Base-by-base conservation (phyloP, 371 early-diverging fungal genomes). In the Zychaea mexicana region DNA sequence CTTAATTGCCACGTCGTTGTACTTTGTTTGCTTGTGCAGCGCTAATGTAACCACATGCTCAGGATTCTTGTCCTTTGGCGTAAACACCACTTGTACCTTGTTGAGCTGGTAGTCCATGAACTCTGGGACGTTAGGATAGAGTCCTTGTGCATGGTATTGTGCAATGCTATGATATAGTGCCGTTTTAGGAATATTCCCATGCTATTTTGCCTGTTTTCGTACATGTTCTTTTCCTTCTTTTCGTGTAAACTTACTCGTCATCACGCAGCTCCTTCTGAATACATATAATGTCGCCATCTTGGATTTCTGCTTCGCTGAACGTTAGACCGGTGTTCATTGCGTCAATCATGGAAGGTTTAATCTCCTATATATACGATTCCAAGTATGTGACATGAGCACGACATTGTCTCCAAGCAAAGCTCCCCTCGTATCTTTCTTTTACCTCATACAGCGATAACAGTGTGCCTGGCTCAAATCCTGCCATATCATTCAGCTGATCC, bases 291-390 rank as follows among this genome's bases (percentile, higher is more conserved):
- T 97, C 97, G 17, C 98, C 98, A 60, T 89, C 78, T 65, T 92
- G 92, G 49, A 97, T 83, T 69, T 97, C 97, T 27, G 93, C 88
- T 36, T 81, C 71, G 7, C 58, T 68, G 68, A 96, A 94, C 0
- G 92, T 91, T 21, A 61, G 24, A 52, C 83, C 80, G 26, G 70
- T 42, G 69, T 90, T 87, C 76, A 94, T 79, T 8, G 66, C 67
- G 46, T 95, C 96, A 59, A 97, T 90, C 92, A 95, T 91, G 3
- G 83, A 84, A 0, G 95, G 93, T 80, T 96, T 95, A 72, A 96
- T 88, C 79, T 98, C 98, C 47, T 57, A 57, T 17, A 45, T 22
- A n/a, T n/a, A n/a, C n/a, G n/a, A n/a, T n/a, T n/a, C n/a, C n/a
- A n/a, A n/a, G n/a, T n/a, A n/a, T n/a, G n/a, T n/a, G n/a, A n/a